Base-by-base conservation (phyloP, 345 rosid species). In the Rhizophora mangle region DNA sequence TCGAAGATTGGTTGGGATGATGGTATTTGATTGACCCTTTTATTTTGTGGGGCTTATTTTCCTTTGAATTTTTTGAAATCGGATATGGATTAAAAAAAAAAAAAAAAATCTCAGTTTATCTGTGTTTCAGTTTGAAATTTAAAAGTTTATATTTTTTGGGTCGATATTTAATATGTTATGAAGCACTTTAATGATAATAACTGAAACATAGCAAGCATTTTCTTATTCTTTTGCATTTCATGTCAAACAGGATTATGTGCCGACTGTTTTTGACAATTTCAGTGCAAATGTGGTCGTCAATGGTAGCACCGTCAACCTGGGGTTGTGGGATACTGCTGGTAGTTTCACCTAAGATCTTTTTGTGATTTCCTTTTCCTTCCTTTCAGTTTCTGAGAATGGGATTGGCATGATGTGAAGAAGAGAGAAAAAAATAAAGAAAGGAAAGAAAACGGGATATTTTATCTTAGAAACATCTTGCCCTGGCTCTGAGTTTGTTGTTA, bases 291-390 rank as follows among this genome's bases (percentile, higher is more conserved):
- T 76, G 72, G 79, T 76, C 22, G 79, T 76, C 46, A 71, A 76
- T 61, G 79, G 79, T 2, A 63, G 63, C 27, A 76, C 79, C 2
- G 79, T 76, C 26, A 76, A 76, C 64, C 75, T 76, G 59, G 79
- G 79, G 10, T 66, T 76, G 54, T 76, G 79, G 79, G 79, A 76
- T 62, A 76, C 79, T 36, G 79, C 79, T 31, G 79, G 79, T 76
- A 70, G 65, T 24, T 53, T 61, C 43, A 62, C 15, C 11, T 3
- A 39, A 6, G 29, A 27, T n/a, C 29, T 9, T 49, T 37, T 19
- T 34, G 37, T 7, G 10, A 34, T 34, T 34, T 18, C 34, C 39
- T 15, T 27, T 31, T 39, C 43, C 15, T n/a, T 34, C 24, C 22
- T 5, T 19, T 30, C 31, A 6, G 46, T 27, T 32, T 2, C 10